Conservation (phyloP, 2,329 filamentous ascomycete species). For the Colletotrichum echinochloae region DNA sequence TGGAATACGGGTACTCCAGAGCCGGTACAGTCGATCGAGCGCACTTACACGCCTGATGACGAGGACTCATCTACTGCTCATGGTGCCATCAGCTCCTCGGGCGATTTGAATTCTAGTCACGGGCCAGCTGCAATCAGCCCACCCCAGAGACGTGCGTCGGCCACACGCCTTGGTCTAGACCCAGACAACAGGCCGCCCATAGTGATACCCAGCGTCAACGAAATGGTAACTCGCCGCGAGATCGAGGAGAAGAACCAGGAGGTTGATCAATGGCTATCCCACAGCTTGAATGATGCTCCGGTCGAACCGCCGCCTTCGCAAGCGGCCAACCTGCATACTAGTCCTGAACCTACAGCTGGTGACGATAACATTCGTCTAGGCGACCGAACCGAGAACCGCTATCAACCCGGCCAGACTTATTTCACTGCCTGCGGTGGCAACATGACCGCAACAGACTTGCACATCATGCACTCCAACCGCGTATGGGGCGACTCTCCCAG, state of each 20-base stretch:
- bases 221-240: constrained; percentile 57
- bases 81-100: constrained; percentile 51
- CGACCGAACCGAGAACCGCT: constrained; percentile 62
- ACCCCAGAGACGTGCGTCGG: constrained; percentile 48
- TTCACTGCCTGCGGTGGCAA: constrained; percentile 56
- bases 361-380: constrained; percentile 59
- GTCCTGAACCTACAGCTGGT: constrained; percentile 33
- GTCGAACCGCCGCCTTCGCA: constrained; percentile 26
- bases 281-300: constrained; percentile 44
- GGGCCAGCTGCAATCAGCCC: constrained; percentile 38
- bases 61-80: constrained; percentile 52
- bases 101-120: constrained; percentile 52
- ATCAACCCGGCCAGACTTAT: constrained; percentile 63
- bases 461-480: constrained; percentile 61
- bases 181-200: constrained; percentile 58
- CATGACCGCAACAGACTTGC: constrained; percentile 60
- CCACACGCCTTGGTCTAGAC: constrained; percentile 60
- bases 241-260: constrained; percentile 60
- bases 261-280: constrained; percentile 64
- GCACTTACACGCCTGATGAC: constrained; percentile 50
- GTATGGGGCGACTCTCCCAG: constrained; percentile 64
- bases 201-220: constrained; percentile 63
- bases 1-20: constrained; percentile 59
- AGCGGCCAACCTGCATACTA: constrained; percentile 15
- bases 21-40: constrained; percentile 55